Evolutionary conservation across 2,329 filamentous ascomycete genomes (phyloP).

Genomic region (Raffaelea deltoideospora): DNA sequence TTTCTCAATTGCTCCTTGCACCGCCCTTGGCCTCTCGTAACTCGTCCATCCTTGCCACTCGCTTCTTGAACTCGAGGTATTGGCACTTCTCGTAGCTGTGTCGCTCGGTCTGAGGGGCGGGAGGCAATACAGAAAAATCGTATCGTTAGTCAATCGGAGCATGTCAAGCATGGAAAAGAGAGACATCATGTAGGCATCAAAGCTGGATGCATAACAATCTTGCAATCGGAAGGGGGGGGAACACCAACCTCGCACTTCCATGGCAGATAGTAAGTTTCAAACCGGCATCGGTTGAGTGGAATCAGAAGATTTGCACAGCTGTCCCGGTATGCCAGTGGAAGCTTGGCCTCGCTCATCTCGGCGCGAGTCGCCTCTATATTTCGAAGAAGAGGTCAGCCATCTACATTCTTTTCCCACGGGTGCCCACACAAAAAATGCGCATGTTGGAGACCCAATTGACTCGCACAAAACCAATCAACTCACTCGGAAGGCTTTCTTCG

Average conservation of each 20-base stretch:
- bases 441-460: no score
- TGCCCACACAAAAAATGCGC: no score
- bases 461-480: no score
- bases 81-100: conserved; percentile 99
- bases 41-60: conserved; percentile 97
- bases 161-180: no score
- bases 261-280: conserved; percentile 81
- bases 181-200: no score
- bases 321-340: conserved; percentile 86
- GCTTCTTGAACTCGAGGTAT: conserved; percentile 96
- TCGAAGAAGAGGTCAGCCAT: neutral
- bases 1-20: conserved; percentile 1
- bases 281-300: conserved; percentile 86
- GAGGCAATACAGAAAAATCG: no score
- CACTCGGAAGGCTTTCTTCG: neutral
- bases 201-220: neutral
- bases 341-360: conserved; percentile 82
- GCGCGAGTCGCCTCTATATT: conserved; percentile 65
- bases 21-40: conserved; percentile 62
- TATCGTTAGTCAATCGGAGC: no score
- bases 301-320: conserved; percentile 91
- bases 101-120: conserved; percentile 70
- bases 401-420: neutral
- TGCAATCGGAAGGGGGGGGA: neutral
- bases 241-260: conserved; percentile 88